phyloP scores from a whole-genome alignment of 2,329 filamentous ascomycete genomes.

The Trichoderma hamatum region DNA sequence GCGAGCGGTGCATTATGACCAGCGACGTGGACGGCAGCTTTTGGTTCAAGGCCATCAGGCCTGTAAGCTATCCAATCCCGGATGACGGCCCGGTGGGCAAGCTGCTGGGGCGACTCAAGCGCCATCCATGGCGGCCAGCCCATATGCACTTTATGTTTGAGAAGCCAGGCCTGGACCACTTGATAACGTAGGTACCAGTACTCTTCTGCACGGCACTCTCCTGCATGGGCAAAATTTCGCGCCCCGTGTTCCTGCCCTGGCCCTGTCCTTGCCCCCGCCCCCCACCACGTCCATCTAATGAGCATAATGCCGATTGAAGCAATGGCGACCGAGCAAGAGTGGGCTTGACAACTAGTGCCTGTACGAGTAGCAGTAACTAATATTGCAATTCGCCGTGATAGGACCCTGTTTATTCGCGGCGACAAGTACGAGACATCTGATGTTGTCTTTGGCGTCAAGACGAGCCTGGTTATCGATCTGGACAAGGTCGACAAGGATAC shows the following conservation, averaged over 20 bases:
- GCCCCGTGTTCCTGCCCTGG: not conserved
- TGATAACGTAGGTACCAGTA: slow-evolving; percentile 71
- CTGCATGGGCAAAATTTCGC: not conserved
- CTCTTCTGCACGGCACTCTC: not conserved
- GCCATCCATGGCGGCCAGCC: slow-evolving; percentile 77
- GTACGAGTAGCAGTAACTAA: not conserved
- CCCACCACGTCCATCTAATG: not conserved
- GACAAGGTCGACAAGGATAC: slow-evolving; percentile 52
- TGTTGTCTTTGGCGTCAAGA: slow-evolving; percentile 85
- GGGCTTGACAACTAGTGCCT: not conserved
- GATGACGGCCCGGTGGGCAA: slow-evolving; percentile 82
- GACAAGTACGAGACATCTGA: slow-evolving; percentile 84
- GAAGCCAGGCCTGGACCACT: slow-evolving; percentile 74
- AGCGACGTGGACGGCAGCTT: slow-evolving; percentile 46
- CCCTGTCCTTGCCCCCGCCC: not conserved
- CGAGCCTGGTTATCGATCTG: slow-evolving; percentile 71
- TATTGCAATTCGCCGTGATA: slow-evolving; percentile 38
- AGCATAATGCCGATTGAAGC: not conserved
- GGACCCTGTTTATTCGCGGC: slow-evolving; percentile 74
- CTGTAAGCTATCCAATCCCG: slow-evolving; percentile 84
- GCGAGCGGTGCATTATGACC: slow-evolving; percentile 37
- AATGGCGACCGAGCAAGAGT: not conserved
- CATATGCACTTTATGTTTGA: slow-evolving; percentile 92
- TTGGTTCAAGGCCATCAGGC: slow-evolving; percentile 84
- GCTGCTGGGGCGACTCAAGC: slow-evolving; percentile 64